A percentile compares a stretch with the other conserved stretches of the same genome.
Evolutionary conservation across 257 asterid species (phyloP).

Genomic region (Solanum chaucha): DNA sequence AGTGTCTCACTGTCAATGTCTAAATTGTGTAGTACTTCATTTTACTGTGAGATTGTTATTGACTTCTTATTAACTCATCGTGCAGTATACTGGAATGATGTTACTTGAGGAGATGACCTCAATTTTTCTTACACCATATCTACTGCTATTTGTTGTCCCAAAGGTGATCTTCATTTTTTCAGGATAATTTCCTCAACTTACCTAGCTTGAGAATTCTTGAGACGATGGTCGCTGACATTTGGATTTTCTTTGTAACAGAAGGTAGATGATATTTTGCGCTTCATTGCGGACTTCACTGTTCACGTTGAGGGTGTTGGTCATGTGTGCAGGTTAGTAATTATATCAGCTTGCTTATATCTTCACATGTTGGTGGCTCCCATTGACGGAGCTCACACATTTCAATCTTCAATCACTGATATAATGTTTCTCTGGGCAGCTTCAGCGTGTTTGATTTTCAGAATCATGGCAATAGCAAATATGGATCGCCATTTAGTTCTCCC

Average conservation of each 20-base stretch:
- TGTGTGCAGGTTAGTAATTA: conserved; percentile 61
- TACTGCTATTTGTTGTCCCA: conserved; percentile 79
- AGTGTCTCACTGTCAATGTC: not conserved
- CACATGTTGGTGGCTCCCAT: not conserved
- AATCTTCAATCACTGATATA: not conserved
- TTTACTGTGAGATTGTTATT: not conserved
- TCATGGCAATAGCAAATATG: conserved; percentile 78
- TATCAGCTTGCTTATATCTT: not conserved
- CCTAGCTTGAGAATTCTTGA: not conserved
- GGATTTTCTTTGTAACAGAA: conserved; percentile 37
- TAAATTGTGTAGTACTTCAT: not conserved
- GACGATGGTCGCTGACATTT: not conserved
- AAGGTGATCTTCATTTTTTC: conserved; percentile 33
- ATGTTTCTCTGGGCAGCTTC: conserved; percentile 45
- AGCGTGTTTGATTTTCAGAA: conserved; percentile 73
- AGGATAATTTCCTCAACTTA: not conserved
- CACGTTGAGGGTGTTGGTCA: conserved; percentile 91
- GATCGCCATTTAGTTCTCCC: conserved; percentile 55
- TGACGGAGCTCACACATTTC: not conserved
- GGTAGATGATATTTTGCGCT: conserved; percentile 67
- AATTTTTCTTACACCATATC: conserved; percentile 82
- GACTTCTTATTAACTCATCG: conserved; percentile 1
- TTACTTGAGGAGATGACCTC: conserved; percentile 96
- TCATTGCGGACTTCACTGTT: conserved; percentile 73
- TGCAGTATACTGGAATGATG: conserved; percentile 94